Evolutionary conservation across 495 filamentous ascomycete species (phyloP), one percentile per base, ranked within the genome.

Genomic region (Trichoderma reesei): DNA sequence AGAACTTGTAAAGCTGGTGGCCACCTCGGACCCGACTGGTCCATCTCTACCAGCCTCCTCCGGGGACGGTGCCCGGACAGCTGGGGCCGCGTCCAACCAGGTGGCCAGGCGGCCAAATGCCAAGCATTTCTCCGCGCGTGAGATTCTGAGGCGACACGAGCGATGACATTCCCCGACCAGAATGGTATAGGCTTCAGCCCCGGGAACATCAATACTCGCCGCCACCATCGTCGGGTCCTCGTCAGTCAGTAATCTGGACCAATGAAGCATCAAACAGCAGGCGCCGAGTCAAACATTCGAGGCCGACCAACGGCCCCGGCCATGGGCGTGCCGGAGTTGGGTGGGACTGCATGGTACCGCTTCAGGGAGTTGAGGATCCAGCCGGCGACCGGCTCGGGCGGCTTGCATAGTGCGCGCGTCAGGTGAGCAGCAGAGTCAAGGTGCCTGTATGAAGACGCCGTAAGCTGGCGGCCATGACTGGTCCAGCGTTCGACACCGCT

Each of bases 391-490:
- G 51, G 51, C 51, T 56, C 51, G 16, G 51, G 26, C 51, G 26
- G 51, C 51, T 33, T 56, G 51, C 51, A 56, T 56, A 31, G 31
- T 34, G 34, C 34, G 31, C 26, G 51, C 51, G 51, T 56, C 51
- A 56, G 51, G 51, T 56, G 51, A 56, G 51, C 51, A 56, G 51
- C 51, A 34, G 51, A 56, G 51, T 56, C 51, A 56, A 20, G 51
- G 51, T 20, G 51, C 51, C 26, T 56, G 26, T 56, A n/a, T 14
- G 1, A 48, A 48, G 5, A 48, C 44, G 9, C 44, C 44, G 44
- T 48, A 48, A 48, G 44, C 16, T 48, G 44, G 44, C 44, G 44
- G 44, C 5, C 16, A 48, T 48, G 44, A 48, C 44, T 48, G 44
- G 44, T 18, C n/a, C 4, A 18, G 16, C 44, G 34, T 56, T 56